Percentiles rank a stretch among this genome's conserved stretches.
Evolutionary conservation across 768 basidiomycete species (phyloP).

Genomic region (Mrakia hoshinonis): DNA sequence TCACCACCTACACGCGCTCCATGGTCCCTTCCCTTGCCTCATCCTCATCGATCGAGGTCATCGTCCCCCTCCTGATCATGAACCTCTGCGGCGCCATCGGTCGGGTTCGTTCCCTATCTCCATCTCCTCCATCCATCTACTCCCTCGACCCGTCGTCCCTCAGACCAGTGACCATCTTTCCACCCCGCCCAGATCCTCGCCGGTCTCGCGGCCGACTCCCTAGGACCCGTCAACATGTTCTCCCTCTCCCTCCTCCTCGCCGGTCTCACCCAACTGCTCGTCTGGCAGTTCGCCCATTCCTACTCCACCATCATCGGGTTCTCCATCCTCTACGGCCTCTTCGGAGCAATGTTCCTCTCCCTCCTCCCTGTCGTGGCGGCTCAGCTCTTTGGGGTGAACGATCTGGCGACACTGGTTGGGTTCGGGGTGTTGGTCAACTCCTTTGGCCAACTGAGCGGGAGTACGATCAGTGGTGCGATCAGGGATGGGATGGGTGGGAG

Average conservation of each 20-base stretch:
- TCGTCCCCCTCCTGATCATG: constrained; percentile 12
- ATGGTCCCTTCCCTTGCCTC: not conserved
- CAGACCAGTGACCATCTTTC: no score
- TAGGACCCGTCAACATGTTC: constrained; percentile 19
- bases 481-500: not conserved
- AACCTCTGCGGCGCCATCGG: constrained; percentile 12
- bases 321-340: constrained; percentile 1
- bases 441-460: not conserved
- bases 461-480: not conserved
- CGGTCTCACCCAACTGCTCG: constrained; percentile 15
- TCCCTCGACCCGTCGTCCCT: not conserved
- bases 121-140: not conserved
- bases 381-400: not conserved
- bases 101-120: not conserved
- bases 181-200: not conserved
- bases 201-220: not conserved
- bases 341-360: constrained; percentile 10
- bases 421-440: constrained; percentile 14
- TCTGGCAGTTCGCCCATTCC: constrained; percentile 23
- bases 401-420: constrained; percentile 11
- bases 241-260: constrained; percentile 6
- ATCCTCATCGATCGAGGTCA: not conserved
- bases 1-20: constrained; percentile 10
- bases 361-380: constrained; percentile 20
- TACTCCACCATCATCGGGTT: constrained; percentile 11